phyloP scores from a whole-genome alignment of 1,139 yeast genomes.

The Zhuliangozyma parablackwelliae region DNA sequence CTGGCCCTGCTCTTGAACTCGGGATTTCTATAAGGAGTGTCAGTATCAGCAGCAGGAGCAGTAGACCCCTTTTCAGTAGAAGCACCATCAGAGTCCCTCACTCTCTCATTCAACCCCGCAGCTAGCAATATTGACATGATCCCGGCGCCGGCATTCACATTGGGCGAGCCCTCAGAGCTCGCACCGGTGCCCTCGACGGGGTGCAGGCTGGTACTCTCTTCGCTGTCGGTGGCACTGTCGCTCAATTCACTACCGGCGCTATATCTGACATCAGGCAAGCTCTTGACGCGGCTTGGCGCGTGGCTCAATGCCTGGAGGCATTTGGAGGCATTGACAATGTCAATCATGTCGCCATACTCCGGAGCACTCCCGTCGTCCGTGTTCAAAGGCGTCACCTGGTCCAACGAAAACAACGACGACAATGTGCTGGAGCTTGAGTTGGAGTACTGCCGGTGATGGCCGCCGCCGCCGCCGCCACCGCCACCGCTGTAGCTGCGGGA shows the following conservation, averaged over 20 bases:
- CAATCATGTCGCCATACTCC: slow-evolving; percentile 22
- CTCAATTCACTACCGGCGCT: neutral
- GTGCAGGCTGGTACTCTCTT: no score
- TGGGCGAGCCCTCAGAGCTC: no score
- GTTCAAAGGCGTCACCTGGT: slow-evolving; percentile 1
- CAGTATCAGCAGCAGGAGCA: no score
- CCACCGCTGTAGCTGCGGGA: neutral
- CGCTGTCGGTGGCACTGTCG: no score
- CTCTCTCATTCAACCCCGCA: slow-evolving; percentile 14
- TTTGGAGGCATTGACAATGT: slow-evolving; percentile 37
- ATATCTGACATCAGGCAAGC: slow-evolving; percentile 1
- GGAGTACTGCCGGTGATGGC: neutral
- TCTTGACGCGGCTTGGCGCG: neutral
- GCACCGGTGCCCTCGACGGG: no score
- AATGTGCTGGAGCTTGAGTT: slow-evolving; percentile 5
- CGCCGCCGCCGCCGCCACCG: no score
- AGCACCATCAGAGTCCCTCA: neutral
- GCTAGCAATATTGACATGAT: slow-evolving; percentile 26
- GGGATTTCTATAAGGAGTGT: no score
- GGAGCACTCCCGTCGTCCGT: neutral
- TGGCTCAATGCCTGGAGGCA: slow-evolving; percentile 30
- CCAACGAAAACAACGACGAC: slow-evolving; percentile 6
- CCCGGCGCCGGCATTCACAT: slow-evolving; percentile 10
- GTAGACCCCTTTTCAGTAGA: neutral
- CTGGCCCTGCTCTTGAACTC: slow-evolving; percentile 13